Evolutionary conservation across 2,329 filamentous ascomycete species (phyloP).

Genomic region (Penicillium sp.): DNA sequence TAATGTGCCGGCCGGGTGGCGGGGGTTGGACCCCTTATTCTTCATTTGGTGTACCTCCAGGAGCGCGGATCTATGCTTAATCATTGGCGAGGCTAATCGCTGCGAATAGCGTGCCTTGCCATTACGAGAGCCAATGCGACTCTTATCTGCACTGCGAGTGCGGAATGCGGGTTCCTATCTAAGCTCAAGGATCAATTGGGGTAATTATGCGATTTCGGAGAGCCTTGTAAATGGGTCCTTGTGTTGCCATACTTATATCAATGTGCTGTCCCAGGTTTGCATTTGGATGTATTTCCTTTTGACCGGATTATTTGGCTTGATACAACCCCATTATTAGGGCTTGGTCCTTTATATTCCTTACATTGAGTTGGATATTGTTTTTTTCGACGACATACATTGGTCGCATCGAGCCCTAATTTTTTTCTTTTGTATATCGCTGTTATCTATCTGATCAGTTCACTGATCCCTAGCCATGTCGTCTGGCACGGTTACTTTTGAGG

Average conservation of each 20-base stretch:
- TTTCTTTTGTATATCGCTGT: not conserved
- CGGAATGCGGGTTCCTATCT: conserved; percentile 17
- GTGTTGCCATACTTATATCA: conserved; percentile 6
- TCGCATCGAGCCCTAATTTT: not conserved
- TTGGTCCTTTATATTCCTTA: not conserved
- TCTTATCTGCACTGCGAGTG: conserved; percentile 18
- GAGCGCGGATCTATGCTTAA: not conserved
- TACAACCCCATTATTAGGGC: not conserved
- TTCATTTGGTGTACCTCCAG: not conserved
- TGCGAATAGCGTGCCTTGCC: conserved; percentile 1
- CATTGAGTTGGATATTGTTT: conserved; percentile 1
- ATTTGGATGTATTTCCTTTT: not conserved
- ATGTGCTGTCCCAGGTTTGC: not conserved
- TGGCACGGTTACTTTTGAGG: conserved; percentile 29
- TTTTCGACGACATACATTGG: conserved; percentile 1
- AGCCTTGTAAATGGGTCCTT: not conserved
- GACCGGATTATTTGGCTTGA: not conserved
- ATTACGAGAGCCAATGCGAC: conserved; percentile 18
- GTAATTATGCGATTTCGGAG: conserved; percentile 24
- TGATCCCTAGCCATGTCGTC: conserved; percentile 20
- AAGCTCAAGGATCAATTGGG: conserved; percentile 13
- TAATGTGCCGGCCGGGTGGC: not conserved
- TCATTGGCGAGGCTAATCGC: not conserved
- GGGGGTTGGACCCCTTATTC: conserved; percentile 2
- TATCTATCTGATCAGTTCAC: not conserved